Conservation (phyloP, 768 basidiomycete species). For the Rhodotorula graminis region DNA sequence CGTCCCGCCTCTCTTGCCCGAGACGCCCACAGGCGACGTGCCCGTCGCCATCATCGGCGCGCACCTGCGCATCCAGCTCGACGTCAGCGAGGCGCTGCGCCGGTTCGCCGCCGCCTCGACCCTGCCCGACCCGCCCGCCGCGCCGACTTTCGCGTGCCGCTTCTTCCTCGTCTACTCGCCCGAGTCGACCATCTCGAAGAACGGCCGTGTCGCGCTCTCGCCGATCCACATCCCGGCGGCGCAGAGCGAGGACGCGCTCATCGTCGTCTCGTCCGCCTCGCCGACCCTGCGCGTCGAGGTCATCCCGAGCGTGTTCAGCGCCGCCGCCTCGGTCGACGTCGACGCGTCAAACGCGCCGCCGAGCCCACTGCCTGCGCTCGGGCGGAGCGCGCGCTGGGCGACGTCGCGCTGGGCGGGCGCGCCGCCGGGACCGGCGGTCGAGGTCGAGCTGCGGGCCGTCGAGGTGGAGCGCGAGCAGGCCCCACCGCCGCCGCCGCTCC, state of each 20-base stretch:
- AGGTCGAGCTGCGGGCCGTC: neutral
- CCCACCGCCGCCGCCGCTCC: no score
- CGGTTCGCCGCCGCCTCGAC: neutral
- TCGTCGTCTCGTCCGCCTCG: neutral
- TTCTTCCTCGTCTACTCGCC: neutral
- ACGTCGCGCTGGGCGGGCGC: neutral
- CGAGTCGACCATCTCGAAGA: neutral
- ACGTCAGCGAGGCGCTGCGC: neutral
- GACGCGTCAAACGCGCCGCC: neutral
- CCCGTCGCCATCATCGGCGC: neutral
- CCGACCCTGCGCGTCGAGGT: neutral
- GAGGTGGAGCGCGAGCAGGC: no score
- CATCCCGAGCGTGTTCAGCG: neutral
- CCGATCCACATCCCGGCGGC: constrained; percentile 4
- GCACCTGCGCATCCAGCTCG: constrained; percentile 1
- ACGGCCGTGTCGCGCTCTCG: neutral
- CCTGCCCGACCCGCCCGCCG: neutral
- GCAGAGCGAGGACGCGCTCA: neutral
- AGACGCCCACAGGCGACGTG: neutral
- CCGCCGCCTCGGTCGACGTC: neutral
- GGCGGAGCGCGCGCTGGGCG: neutral
- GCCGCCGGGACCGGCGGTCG: neutral
- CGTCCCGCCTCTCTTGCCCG: neutral
- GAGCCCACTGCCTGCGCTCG: neutral
- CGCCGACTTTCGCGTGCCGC: neutral